A percentile compares a stretch with the other conserved stretches of the same genome.
phyloP scores from a whole-genome alignment of 192 early-diverging fungal species.

The Nowakowskiella sp. region DNA sequence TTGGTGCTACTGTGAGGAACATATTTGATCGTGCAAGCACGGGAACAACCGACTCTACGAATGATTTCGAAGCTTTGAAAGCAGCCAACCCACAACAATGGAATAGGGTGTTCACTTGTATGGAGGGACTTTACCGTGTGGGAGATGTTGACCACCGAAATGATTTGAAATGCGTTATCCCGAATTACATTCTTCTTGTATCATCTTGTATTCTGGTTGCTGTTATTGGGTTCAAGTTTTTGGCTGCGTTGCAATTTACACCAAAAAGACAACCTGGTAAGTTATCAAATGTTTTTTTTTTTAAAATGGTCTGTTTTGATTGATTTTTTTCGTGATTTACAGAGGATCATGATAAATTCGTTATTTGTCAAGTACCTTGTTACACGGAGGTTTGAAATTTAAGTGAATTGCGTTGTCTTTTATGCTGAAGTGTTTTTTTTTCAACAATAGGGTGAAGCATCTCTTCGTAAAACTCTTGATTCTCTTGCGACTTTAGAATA shows the following conservation, averaged over 20 bases:
- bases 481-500: constrained; percentile 87
- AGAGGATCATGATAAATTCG: constrained; percentile 90
- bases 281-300: too few relatives aligned
- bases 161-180: constrained; percentile 68
- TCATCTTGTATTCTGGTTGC: constrained; percentile 65
- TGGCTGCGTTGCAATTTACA: constrained; percentile 49
- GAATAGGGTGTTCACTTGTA: constrained; percentile 37
- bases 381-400: constrained; percentile 94
- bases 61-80: constrained; percentile 17
- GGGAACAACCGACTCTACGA: constrained; percentile 7
- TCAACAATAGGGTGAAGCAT: constrained; percentile 92
- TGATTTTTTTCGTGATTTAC: constrained; percentile 18
- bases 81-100: constrained; percentile 15
- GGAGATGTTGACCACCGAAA: constrained; percentile 79
- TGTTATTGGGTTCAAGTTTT: constrained; percentile 69
- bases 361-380: constrained; percentile 92
- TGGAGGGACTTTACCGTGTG: constrained; percentile 75
- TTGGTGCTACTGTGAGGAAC: too few relatives aligned
- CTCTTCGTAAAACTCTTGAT: constrained; percentile 84
- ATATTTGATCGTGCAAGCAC: constrained; percentile 11
- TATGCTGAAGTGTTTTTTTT: constrained; percentile 68
- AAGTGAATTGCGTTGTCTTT: constrained; percentile 67
- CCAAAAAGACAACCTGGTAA: constrained; percentile 51
- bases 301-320: too few relatives aligned
- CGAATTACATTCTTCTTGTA: constrained; percentile 76